phyloP scores from a whole-genome alignment of 2,329 filamentous ascomycete species.

The Fusarium tupiense region DNA sequence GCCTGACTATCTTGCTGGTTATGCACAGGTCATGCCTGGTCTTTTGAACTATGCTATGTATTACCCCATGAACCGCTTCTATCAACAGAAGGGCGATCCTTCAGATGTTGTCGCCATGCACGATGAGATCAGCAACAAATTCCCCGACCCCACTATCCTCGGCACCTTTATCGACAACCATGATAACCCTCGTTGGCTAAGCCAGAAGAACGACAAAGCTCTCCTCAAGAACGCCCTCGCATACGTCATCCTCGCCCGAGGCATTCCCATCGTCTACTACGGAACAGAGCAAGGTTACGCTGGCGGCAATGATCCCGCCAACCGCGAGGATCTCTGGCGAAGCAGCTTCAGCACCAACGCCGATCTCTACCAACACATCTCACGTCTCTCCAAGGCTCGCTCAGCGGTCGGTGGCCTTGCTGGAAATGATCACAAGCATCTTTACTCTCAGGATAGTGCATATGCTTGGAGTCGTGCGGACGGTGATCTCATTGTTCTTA shows the following conservation, averaged over 20 bases:
- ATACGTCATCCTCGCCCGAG: constrained; percentile 68
- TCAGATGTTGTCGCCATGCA: constrained; percentile 53
- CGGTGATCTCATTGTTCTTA: constrained; percentile 19
- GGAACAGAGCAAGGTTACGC: constrained; percentile 71
- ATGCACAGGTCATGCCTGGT: constrained; percentile 64
- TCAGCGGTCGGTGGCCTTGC: constrained; percentile 5
- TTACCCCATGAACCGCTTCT: constrained; percentile 53
- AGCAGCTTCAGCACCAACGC: constrained; percentile 54
- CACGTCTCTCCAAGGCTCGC: constrained; percentile 23
- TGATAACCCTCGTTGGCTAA: constrained; percentile 64
- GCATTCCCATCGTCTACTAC: constrained; percentile 72
- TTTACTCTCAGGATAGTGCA: constrained; percentile 3
- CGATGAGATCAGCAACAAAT: constrained; percentile 47
- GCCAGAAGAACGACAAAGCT: constrained; percentile 60
- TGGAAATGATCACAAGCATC: constrained; percentile 24
- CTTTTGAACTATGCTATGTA: constrained; percentile 69
- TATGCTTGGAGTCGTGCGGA: constrained; percentile 30
- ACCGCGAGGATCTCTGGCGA: constrained; percentile 69
- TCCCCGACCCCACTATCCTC: constrained; percentile 38
- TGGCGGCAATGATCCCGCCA: constrained; percentile 57
- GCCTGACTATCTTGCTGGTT: constrained; percentile 61
- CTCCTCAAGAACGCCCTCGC: constrained; percentile 70
- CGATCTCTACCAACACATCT: constrained; percentile 29
- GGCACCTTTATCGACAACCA: constrained; percentile 69
- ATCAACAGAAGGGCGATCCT: constrained; percentile 51